Evolutionary conservation across 2,329 filamentous ascomycete species (phyloP), one percentile per base, ranked within the genome.

Genomic region (Blastomyces parvus): DNA sequence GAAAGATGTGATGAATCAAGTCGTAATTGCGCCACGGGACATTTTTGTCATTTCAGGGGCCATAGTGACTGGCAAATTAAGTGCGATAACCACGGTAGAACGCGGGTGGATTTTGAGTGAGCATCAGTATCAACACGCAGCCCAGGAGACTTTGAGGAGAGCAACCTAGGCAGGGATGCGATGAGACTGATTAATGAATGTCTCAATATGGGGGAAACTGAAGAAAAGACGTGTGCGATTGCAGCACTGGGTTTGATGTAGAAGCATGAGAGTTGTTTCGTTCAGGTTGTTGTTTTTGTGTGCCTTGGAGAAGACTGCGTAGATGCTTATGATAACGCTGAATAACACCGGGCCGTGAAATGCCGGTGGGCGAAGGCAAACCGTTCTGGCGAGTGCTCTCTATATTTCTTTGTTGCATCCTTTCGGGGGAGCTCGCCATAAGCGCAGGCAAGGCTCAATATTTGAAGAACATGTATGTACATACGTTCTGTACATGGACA

Each of bases 1-100:
- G 73, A 25, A 82, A 80, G 0, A 82, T 68, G 66, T 83, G 80
- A 46, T 81, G 68, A 46, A 81, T 71, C 2, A 81, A 62, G 64
- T 77, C 19, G 64, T 40, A 44, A 44, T 44, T n/a, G 17, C 25
- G 0, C 2, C 13, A 27, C 27, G 3, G 4, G 50, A 53, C 5
- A 48, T 5, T 48, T 11, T 3, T 8, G 3, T 22, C 46, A 13
- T 48, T 48, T 22, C n/a, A n/a, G 46, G n/a, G n/a, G 46, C n/a
- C 46, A 53, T 53, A 27, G 17, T n/a, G 50, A 53, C 13, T 33
- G 27, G 5, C 19, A 19, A 19, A 17, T 46, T 46, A 46, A 46
- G 13, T 22, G 42, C 42, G 19, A 46, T 46, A 46, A 46, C 19
- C 42, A 19, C n/a, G 19, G 17, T 46, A 22, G 13, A 46, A 46